These are phyloP conservation scores for Saccharomyces hybrid DNA, from an alignment of 1,139 yeast genomes.

Conservation along the genomic window DNA sequence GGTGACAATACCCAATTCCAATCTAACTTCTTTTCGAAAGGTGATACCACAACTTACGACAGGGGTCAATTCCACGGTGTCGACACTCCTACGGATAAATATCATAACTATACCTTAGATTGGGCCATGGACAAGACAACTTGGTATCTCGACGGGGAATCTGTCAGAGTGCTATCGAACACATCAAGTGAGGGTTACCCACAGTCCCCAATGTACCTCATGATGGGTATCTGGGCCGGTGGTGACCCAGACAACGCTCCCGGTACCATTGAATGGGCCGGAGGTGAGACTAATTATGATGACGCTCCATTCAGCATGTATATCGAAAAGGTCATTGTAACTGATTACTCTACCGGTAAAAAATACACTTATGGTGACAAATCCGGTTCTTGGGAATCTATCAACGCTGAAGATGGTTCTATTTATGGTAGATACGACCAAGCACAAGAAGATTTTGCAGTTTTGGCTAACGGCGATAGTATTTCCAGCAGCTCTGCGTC, in stretches of 20 bases:
- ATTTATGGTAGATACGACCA: conserved; percentile 52
- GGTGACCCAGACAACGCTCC: conserved; percentile 48
- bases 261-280: conserved; percentile 83
- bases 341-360: conserved; percentile 76
- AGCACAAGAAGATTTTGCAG: conserved; percentile 45
- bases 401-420: conserved; percentile 54
- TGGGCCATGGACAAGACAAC: conserved; percentile 60
- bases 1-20: conserved; percentile 67
- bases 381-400: conserved; percentile 63
- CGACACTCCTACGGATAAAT: conserved; percentile 46
- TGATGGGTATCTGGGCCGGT: conserved; percentile 75
- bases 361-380: conserved; percentile 58
- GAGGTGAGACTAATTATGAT: conserved; percentile 65
- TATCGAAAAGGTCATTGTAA: conserved; percentile 51
- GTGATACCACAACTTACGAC: conserved; percentile 66
- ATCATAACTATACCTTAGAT: conserved; percentile 72
- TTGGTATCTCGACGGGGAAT: conserved; percentile 57
- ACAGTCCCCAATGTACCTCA: conserved; percentile 67
- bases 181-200: conserved; percentile 57
- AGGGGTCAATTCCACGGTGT: conserved; percentile 69
- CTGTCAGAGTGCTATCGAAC: conserved; percentile 51
- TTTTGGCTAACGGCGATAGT: conserved; percentile 33
- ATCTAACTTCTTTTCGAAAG: conserved; percentile 76
- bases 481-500: conserved; percentile 5
- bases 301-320: conserved; percentile 64